Base-by-base conservation (phyloP, 768 basidiomycete species). In the Pholiota microspora region DNA sequence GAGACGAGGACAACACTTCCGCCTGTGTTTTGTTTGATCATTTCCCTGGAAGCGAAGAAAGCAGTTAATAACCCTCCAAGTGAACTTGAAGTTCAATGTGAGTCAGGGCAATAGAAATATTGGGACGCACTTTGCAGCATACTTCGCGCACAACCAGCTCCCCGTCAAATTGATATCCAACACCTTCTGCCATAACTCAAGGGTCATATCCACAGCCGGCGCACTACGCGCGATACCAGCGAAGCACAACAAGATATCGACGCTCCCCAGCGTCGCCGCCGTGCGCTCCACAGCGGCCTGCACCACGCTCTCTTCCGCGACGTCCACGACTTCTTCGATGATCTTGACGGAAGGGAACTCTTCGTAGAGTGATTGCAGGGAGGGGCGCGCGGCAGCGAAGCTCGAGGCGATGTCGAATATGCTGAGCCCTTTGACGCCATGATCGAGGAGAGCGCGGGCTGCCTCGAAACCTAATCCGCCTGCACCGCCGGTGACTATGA, bases 91-190 rank as follows among this genome's bases (percentile, higher is more conserved):
- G n/a, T 15, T 27, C n/a, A n/a, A n/a, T n/a, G n/a, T n/a, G n/a
- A n/a, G n/a, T n/a, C n/a, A n/a, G n/a, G n/a, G n/a, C n/a, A n/a
- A n/a, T n/a, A n/a, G n/a, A n/a, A 15, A 15, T 13, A 10, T 7
- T 24, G 23, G 25, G n/a, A 51, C 62, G 47, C 45, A 73, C 77
- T 66, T 74, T 47, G 69, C 71, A 27, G 71, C 74, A 0, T 74
- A 68, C 53, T 76, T 71, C 7, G 76, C 75, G 51, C 76, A 77
- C 46, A 77, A 54, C 74, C 73, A 77, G 44, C 74, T 74, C 16
- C 77, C 78, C 4, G 73, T 79, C 15, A 71, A 70, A 50, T 77
- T 79, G 36, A 75, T 62, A 42, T 78, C 75, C 23, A 77, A 49
- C 5, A 74, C 68, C 24, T 66, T 62, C 53, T 62, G 66, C 74